Evolutionary conservation across 768 basidiomycete species (phyloP).

Genomic region (Macrolepiota fuliginosa): DNA sequence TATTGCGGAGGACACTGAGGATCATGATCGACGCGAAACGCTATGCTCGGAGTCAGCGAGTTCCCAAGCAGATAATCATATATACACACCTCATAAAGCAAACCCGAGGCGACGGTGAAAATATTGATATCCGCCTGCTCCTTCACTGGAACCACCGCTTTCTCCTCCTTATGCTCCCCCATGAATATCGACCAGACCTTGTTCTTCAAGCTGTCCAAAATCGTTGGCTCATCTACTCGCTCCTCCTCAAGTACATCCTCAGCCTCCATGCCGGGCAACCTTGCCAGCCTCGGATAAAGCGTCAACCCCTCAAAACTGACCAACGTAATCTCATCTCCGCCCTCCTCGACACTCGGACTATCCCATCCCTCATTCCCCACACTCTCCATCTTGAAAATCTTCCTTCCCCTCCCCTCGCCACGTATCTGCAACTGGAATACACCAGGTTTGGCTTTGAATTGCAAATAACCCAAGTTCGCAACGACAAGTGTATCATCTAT

Average conservation of each 20-base stretch:
- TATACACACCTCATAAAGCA: conserved; percentile 83
- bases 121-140: conserved; percentile 94
- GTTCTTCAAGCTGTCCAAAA: conserved; percentile 43
- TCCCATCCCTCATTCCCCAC: conserved; percentile 90
- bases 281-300: conserved; percentile 74
- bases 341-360: conserved; percentile 64
- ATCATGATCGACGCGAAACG: conserved; percentile 99
- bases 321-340: conserved; percentile 74
- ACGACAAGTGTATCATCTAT: conserved; percentile 91
- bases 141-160: conserved; percentile 22
- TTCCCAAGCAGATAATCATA: not conserved
- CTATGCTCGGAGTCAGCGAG: conserved; percentile 36
- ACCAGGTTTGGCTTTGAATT: conserved; percentile 93
- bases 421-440: conserved; percentile 83
- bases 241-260: conserved; percentile 73
- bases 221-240: conserved; percentile 29
- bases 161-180: conserved; percentile 25
- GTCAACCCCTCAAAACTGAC: conserved; percentile 91
- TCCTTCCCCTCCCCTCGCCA: conserved; percentile 65
- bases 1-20: conserved; percentile 91
- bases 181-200: conserved; percentile 49
- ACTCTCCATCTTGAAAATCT: conserved; percentile 81
- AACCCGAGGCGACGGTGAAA: conserved; percentile 96
- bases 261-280: conserved; percentile 73
- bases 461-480: conserved; percentile 93